Evolutionary conservation across 2,329 filamentous ascomycete genomes (phyloP), one percentile per base, ranked within the genome.

Genomic region (Grosmannia clavigera): DNA sequence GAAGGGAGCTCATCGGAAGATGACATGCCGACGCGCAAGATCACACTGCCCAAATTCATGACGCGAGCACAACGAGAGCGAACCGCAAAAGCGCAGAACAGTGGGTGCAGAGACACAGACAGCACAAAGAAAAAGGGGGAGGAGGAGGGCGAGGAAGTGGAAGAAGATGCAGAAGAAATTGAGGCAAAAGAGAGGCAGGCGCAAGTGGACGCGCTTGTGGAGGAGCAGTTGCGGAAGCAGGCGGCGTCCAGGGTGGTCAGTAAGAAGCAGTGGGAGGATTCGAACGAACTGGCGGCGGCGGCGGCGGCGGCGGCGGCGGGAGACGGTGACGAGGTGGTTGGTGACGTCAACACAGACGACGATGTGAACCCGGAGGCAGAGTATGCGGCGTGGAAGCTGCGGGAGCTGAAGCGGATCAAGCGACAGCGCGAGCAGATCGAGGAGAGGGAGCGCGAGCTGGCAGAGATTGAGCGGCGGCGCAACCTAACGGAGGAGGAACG

Each of bases 261-360:
- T 14, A 91, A 90, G 72, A 90, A 89, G 70, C 85, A 90, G 68
- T 96, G 92, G 91, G 92, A 96, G 67, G 85, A 90, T 65, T 73
- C 76, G 52, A 81, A 84, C 7, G 79, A 80, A 19, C 78, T 78
- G 59, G 81, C 14, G 12, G 62, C 61, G 59, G 81, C 14, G 12
- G 62, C 61, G n/a, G 82, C 85, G 3, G 80, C 81, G 27, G 83
- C 83, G 35, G 82, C 83, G 35, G 82, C 84, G 61, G 87, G 88
- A 56, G 85, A 96, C 25, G 90, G 96, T 71, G 92, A 95, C 68
- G 89, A 85, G 1, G 94, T 96, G 70, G 89, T 83, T 29, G 67
- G 91, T 2, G 88, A 89, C 55, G 86, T 97, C 25, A 90, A 97
- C 72, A 94, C 96, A 67, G 89, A 86, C 2, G 94, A 99, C 70